Base-by-base conservation (phyloP, 83 land plant genomes). In the Picea mariana region DNA sequence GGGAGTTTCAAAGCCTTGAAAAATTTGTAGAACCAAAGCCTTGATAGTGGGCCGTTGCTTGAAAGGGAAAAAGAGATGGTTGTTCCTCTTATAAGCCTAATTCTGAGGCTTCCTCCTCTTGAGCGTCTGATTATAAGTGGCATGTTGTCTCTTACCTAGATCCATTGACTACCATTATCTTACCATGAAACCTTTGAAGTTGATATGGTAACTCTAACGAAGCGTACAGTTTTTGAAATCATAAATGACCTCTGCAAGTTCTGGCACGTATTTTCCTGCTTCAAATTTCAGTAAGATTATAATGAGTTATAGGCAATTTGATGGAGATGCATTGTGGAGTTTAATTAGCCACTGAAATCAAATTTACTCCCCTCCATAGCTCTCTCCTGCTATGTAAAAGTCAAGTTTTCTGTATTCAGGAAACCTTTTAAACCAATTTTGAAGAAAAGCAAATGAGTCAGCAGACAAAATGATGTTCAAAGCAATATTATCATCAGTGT, bases 111-210 rank as follows among this genome's bases (percentile, higher is more conserved):
- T n/a, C n/a, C n/a, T n/a, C n/a, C n/a, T n/a, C n/a, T n/a, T n/a
- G n/a, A n/a, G n/a, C n/a, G n/a, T n/a, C n/a, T n/a, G n/a, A n/a
- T n/a, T n/a, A n/a, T n/a, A n/a, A n/a, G n/a, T n/a, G n/a, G n/a
- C n/a, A n/a, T n/a, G n/a, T n/a, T n/a, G n/a, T n/a, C n/a, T n/a
- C n/a, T n/a, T n/a, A 7, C 7, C 12, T 34, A 47, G 38, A 26
- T 63, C 15, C 55, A 47, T 8, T 4, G 81, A 26, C 75, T 17
- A n/a, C 0, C 8, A 18, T 11, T 24, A 17, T 59, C 82, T 47
- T 31, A 81, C 82, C 82, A 81, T 68, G 47, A 81, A 42, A 52
- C 82, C 78, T 27, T 81, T 81, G 3, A 81, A 62, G 20, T 81
- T 81, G 79, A 81, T 68, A 44, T 6, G 31, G 26, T n/a, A 0